Evolutionary conservation across 805 yeast species (phyloP), one percentile per base, ranked within the genome.

Genomic region (Cyberlindnera suaveolens): DNA sequence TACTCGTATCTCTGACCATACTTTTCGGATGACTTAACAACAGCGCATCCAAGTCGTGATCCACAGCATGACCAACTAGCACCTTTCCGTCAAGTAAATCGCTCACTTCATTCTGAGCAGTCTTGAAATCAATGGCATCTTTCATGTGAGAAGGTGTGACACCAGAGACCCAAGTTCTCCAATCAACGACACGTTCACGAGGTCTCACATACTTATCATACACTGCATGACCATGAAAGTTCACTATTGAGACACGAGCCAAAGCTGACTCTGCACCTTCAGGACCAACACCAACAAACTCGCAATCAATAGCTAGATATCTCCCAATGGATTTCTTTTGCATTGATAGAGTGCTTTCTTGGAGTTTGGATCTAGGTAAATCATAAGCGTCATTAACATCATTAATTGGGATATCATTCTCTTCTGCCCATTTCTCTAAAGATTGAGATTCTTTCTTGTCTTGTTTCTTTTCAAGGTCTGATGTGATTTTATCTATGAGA

Each of bases 131-230:
- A 0, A 82, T 71, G 0, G 96, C 96, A 34, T 69, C 61, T 26
- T 66, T 65, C 85, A 90, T 79, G 56, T 82, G 77, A 3, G 64
- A 61, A 0, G 96, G 87, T 3, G 80, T 69, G 3, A 90, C 76
- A 20, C 98, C 98, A 62, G 91, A 81, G 17, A 88, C 95, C 84
- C 89, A 80, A 0, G 97, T 90, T 61, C 97, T 72, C 90, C 93
- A 90, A 56, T 90, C 95, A 0, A 90, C 81, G 3, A 90, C 95
- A 42, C 66, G 68, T 53, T 82, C 89, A 29, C 68, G 64, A 2
- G 96, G 96, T 50, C 69, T 70, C 5, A 90, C 96, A 65, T 71
- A 90, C 32, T 72, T 66, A 61, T 90, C 97, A 47, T 82, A 68
- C 0, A 90, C 57, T 0, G 77, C 71, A 49, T 77, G 75, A 0